Base-by-base conservation (phyloP, 768 basidiomycete species). In the Agrocybe chaxingu region DNA sequence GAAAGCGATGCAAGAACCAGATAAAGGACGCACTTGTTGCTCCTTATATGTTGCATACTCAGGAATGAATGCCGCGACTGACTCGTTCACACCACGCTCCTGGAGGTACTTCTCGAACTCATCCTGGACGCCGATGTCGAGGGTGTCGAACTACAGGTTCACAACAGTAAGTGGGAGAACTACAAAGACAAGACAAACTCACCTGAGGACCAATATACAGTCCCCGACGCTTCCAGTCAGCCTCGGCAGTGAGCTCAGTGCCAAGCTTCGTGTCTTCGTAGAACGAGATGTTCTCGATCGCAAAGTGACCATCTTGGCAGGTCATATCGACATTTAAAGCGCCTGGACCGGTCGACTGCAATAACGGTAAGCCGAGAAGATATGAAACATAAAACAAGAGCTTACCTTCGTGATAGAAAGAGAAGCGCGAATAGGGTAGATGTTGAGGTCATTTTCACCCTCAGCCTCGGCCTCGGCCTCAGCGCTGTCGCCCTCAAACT, bases 151-250 rank as follows among this genome's bases (percentile, higher is more conserved):
- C 82, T 91, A 38, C 10, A 6, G 37, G n/a, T 19, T 4, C 3
- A 68, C 12, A 34, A 48, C 6, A 51, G 12, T 3, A 53, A 8
- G 9, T 10, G 9, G 2, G 19, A 41, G 24, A 24, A 24, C 24
- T 6, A n/a, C 12, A 11, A 52, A 37, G 24, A 48, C 13, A 54
- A 11, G 45, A 9, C 19, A 24, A 19, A 56, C 72, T 51, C 57
- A 89, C 84, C 74, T 88, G 84, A 45, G 95, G 96, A 1, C 96
- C 96, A 63, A 96, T 84, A 76, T 97, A 98, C 56, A 89, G 71
- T 1, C 89, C 92, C 13, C 94, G 81, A 42, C 95, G 83, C 66
- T 87, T 89, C 92, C 91, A 98, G 71, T 98, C 94, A 7, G 89
- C 87, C 56, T 98, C 93, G 6, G 90, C 85, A 9, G 84, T 90